Percentiles rank a stretch among this genome's conserved stretches.
Conservation (phyloP, 225 moss, liverwort and hornwort genomes). For the Thuidium tamariscinum region DNA sequence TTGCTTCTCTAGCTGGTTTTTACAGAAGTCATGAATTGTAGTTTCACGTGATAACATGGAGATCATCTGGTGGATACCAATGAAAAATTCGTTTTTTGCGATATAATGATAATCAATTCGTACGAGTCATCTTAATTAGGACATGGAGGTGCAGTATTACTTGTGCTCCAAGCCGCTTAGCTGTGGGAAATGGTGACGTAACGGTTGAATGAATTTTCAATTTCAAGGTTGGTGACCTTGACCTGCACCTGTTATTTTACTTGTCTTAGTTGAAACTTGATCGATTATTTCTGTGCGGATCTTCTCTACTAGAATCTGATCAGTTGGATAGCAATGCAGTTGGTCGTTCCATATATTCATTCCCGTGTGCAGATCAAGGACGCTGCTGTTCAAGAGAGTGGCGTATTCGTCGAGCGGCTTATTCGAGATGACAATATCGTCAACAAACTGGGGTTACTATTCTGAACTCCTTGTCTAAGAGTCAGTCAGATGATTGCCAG, state of each 20-base stretch:
- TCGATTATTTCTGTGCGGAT: neutral
- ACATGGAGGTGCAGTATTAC: neutral
- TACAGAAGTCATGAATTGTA: neutral
- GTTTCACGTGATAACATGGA: neutral
- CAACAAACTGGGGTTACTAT: no score
- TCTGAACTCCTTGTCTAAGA: no score
- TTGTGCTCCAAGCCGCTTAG: neutral
- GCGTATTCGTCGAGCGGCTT: neutral
- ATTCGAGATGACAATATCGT: no score
- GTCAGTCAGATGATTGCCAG: no score
- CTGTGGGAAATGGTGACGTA: neutral
- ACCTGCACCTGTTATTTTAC: neutral
- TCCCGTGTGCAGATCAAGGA: neutral
- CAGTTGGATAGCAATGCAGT: neutral
- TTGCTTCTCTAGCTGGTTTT: neutral
- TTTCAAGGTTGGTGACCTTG: neutral
- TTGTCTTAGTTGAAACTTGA: neutral
- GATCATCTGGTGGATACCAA: neutral
- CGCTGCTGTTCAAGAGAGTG: neutral
- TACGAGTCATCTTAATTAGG: neutral
- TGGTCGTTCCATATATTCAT: neutral
- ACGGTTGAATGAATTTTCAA: neutral
- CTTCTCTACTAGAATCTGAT: neutral
- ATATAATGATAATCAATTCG: neutral
- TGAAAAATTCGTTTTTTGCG: neutral